Conservation (phyloP, 495 filamentous ascomycete genomes). For the Tuber borchii region DNA sequence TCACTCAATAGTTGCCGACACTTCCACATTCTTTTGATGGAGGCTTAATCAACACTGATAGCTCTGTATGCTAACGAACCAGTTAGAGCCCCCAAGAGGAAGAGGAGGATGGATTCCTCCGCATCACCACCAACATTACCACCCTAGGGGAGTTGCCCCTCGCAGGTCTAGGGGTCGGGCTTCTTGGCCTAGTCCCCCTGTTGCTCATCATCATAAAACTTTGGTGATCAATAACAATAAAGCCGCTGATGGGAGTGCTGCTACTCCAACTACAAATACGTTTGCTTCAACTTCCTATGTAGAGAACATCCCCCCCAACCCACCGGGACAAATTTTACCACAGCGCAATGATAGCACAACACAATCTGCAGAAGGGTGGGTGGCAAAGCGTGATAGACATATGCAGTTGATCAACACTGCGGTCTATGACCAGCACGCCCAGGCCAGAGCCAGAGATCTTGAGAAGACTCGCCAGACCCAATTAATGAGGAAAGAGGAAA, state of each 20-base stretch:
- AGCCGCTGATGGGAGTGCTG: slow-evolving; percentile 17
- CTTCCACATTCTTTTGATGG: not conserved
- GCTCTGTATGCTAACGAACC: slow-evolving; percentile 15
- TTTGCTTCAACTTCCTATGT: slow-evolving; percentile 3
- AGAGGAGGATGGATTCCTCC: slow-evolving; percentile 21
- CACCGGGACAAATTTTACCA: slow-evolving; percentile 1
- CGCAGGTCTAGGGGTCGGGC: slow-evolving; percentile 48
- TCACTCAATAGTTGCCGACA: slow-evolving; percentile 6
- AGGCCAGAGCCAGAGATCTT: slow-evolving; percentile 65
- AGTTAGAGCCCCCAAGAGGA: slow-evolving; percentile 23
- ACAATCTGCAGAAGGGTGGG: slow-evolving; percentile 50
- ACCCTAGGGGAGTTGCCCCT: slow-evolving; percentile 45
- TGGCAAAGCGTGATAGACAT: slow-evolving; percentile 74
- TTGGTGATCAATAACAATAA: slow-evolving; percentile 41
- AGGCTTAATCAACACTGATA: not conserved
- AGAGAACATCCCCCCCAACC: not conserved
- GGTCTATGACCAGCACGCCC: slow-evolving; percentile 69
- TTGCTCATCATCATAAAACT: slow-evolving; percentile 36
- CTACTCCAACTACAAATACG: slow-evolving; percentile 32
- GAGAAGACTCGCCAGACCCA: slow-evolving; percentile 62
- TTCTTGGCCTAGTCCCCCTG: slow-evolving; percentile 37
- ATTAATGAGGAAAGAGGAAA: slow-evolving; percentile 53
- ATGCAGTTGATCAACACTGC: slow-evolving; percentile 82
- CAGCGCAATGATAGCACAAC: not conserved
- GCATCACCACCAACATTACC: slow-evolving; percentile 24